Conservation (phyloP, 306 rosid genomes). For the Ammopiptanthus mongolicus region DNA sequence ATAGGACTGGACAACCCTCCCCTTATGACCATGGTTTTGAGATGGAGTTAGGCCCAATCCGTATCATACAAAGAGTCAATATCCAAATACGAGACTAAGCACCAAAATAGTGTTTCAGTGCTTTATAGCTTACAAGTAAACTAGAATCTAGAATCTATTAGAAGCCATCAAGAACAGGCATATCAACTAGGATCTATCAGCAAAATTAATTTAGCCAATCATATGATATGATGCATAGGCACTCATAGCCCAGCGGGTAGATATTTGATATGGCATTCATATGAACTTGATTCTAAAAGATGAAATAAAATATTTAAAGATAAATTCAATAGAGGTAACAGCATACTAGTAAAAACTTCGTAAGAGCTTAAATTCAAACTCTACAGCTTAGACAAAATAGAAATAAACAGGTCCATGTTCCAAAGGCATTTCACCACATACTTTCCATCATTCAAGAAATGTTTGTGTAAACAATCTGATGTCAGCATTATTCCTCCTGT, state of each 20-base stretch:
- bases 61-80: too few relatives aligned
- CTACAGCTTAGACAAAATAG: not conserved
- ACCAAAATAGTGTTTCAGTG: too few relatives aligned
- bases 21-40: too few relatives aligned
- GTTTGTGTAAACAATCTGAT: constrained; percentile 12
- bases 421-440: not conserved
- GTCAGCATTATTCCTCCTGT: constrained; percentile 23
- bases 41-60: too few relatives aligned
- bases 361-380: not conserved
- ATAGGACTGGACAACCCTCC: too few relatives aligned
- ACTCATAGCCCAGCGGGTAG: not conserved
- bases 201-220: not conserved
- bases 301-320: not conserved
- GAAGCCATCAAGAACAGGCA: too few relatives aligned
- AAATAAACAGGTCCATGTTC: not conserved
- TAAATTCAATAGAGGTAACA: not conserved
- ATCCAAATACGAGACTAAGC: too few relatives aligned
- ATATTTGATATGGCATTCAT: not conserved
- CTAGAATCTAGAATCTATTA: too few relatives aligned
- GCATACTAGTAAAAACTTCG: not conserved
- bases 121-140: too few relatives aligned
- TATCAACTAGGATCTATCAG: not conserved
- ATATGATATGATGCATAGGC: not conserved
- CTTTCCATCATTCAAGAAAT: not conserved
- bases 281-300: not conserved